These are phyloP conservation scores for Suillus brevipes DNA, from an alignment of 768 basidiomycete species.

Conservation along the genomic window DNA sequence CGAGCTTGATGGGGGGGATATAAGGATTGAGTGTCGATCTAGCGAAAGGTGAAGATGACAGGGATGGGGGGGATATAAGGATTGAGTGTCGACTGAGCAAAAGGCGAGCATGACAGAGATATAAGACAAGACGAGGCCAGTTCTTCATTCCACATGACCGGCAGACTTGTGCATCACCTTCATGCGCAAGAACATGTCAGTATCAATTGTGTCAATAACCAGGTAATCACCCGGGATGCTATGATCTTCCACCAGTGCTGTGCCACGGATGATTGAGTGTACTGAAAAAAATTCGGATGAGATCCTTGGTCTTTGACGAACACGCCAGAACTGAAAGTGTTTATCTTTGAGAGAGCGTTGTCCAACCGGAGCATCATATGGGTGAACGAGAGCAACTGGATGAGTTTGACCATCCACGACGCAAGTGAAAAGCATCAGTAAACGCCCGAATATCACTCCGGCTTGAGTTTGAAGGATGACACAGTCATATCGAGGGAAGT, in stretches of 20 bases:
- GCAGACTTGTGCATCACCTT: slow-evolving; percentile 2
- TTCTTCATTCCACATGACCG: background rate
- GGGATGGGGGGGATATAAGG: no score
- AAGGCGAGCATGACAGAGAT: no score
- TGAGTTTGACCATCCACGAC: slow-evolving; percentile 8
- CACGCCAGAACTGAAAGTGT: slow-evolving; percentile 22
- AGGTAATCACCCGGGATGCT: slow-evolving; percentile 20
- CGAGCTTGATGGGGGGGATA: no score
- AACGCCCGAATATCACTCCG: slow-evolving; percentile 18
- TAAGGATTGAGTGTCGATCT: no score
- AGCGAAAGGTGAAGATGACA: no score
- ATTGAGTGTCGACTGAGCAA: no score
- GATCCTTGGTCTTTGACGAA: slow-evolving; percentile 12
- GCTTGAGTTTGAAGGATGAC: slow-evolving; percentile 25
- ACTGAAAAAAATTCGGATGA: slow-evolving; percentile 26
- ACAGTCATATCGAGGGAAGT: slow-evolving; percentile 27
- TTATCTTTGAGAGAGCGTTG: slow-evolving; percentile 18
- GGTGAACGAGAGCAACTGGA: slow-evolving; percentile 18
- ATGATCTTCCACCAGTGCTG: slow-evolving; percentile 25
- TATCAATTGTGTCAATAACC: slow-evolving; percentile 30
- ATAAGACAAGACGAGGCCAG: background rate
- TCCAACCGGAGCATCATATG: slow-evolving; percentile 18
- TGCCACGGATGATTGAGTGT: slow-evolving; percentile 32
- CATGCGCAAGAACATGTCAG: slow-evolving; percentile 29
- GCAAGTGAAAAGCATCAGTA: slow-evolving; percentile 22